Percentiles rank a stretch among this genome's conserved stretches.
These are phyloP conservation scores for Rhodotorula sp. DNA, from an alignment of 1,284 basidiomycete species.

Conservation along the genomic window DNA sequence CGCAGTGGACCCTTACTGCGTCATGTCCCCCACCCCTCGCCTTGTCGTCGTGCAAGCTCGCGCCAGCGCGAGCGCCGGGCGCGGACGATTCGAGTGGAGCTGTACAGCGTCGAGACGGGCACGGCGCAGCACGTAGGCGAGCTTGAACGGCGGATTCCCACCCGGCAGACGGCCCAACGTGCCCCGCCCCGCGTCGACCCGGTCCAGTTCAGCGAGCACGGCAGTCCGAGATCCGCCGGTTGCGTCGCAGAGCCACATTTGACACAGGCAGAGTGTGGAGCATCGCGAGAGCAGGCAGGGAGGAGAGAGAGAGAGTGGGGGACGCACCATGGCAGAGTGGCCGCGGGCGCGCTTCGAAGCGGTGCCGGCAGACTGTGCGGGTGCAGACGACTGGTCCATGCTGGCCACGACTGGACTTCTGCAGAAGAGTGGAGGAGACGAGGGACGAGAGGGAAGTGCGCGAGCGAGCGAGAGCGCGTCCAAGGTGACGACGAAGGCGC, in stretches of 20 bases:
- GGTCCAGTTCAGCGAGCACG: neutral
- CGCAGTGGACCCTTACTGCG: too few relatives aligned
- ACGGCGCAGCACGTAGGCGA: too few relatives aligned
- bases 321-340: slow-evolving; percentile 26
- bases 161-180: too few relatives aligned
- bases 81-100: too few relatives aligned
- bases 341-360: slow-evolving; percentile 24
- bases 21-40: too few relatives aligned
- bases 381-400: slow-evolving; percentile 3
- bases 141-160: too few relatives aligned
- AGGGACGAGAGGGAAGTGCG: neutral
- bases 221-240: neutral
- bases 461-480: neutral
- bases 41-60: too few relatives aligned
- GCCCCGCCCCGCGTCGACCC: too few relatives aligned
- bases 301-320: neutral
- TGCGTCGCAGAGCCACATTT: neutral
- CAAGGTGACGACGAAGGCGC: too few relatives aligned
- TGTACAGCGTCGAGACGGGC: too few relatives aligned
- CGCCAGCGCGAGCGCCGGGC: too few relatives aligned
- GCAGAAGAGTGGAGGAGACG: too few relatives aligned
- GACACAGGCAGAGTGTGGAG: neutral
- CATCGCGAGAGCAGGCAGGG: neutral
- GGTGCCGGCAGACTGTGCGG: neutral
- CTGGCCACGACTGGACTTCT: neutral